These are phyloP conservation scores for Lodderomyces oxycetoniae DNA, from an alignment of 1,139 yeast species.

Conservation along the genomic window DNA sequence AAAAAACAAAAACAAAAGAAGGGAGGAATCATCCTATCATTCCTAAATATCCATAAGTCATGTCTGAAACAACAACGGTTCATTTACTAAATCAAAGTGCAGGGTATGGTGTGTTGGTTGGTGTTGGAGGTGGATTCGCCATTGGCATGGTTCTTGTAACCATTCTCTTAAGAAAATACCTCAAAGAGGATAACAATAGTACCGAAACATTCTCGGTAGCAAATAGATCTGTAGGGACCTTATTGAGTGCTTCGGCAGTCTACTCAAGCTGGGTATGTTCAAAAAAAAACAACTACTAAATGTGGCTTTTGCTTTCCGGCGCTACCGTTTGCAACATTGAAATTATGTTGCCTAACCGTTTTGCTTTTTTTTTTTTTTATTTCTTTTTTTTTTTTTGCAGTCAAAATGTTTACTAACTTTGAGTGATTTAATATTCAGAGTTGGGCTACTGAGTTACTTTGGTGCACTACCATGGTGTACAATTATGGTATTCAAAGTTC, in stretches of 20 bases:
- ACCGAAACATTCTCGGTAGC: conserved; percentile 32
- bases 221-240: conserved; percentile 23
- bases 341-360: no score
- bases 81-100: conserved; percentile 20
- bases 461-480: conserved; percentile 26
- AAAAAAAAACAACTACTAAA: no score
- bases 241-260: conserved; percentile 26
- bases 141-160: conserved; percentile 27
- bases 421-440: conserved; percentile 11
- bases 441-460: conserved; percentile 29
- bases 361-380: neutral
- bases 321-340: no score
- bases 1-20: conserved; percentile 2
- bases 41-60: neutral
- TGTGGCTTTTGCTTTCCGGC: no score
- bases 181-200: conserved; percentile 25
- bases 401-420: neutral
- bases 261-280: conserved; percentile 22
- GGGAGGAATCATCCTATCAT: neutral
- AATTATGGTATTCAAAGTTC: conserved; percentile 27
- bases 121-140: conserved; percentile 29
- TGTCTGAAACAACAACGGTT: conserved; percentile 10
- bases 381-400: neutral
- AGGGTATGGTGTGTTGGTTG: conserved; percentile 29
- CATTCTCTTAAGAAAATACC: conserved; percentile 20